These are phyloP conservation scores for Ochetophila trinervis DNA, from an alignment of 306 rosid genomes.

Conservation along the genomic window DNA sequence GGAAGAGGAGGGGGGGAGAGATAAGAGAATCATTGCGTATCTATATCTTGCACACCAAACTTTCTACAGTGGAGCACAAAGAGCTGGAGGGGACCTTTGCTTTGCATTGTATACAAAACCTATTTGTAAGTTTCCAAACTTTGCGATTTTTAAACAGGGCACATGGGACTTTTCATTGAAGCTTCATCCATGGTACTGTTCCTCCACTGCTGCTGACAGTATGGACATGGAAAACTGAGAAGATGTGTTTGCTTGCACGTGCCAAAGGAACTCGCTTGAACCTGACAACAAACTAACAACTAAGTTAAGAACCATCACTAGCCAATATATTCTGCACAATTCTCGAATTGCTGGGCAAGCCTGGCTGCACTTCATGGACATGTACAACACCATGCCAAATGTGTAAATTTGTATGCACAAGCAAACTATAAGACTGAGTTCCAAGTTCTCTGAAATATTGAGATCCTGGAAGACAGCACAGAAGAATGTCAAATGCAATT, in stretches of 20 bases:
- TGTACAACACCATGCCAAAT: too few species aligned
- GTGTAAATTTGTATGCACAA: too few species aligned
- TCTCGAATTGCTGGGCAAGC: background rate
- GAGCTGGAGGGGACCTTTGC: background rate
- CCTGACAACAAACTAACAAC: background rate
- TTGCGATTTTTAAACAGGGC: background rate
- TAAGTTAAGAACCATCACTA: background rate
- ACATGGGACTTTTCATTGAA: background rate
- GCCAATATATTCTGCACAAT: background rate
- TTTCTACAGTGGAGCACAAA: background rate
- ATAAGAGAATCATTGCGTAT: too few species aligned
- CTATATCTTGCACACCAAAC: too few species aligned
- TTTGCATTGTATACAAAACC: background rate
- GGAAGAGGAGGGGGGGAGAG: too few species aligned
- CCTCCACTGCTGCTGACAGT: conserved; percentile 1
- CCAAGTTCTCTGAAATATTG: too few species aligned
- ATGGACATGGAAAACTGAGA: background rate
- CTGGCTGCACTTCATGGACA: too few species aligned
- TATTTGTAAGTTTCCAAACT: background rate
- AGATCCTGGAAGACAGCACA: too few species aligned
- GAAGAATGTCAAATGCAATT: too few species aligned
- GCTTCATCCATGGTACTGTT: conserved; percentile 3
- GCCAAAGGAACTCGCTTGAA: background rate
- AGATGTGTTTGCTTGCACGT: background rate
- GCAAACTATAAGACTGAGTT: too few species aligned